A percentile compares a stretch with the other conserved stretches of the same genome.
Conservation (phyloP, 2,329 filamentous ascomycete species). For the Hortaea sp. region DNA sequence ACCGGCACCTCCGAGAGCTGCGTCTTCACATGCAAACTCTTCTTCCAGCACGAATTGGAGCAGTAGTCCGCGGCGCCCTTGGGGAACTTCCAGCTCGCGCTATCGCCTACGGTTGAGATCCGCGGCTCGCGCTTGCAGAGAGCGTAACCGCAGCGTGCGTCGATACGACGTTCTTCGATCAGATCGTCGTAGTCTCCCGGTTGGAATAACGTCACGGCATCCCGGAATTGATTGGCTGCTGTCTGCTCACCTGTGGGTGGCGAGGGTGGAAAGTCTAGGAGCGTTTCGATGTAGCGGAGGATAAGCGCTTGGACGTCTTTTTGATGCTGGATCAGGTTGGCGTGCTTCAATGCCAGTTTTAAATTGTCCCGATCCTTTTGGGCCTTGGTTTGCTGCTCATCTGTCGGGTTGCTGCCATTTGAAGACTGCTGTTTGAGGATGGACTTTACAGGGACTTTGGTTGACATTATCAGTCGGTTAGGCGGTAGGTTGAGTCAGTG, state of each 20-base stretch:
- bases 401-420: constrained; percentile 22
- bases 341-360: constrained; percentile 73
- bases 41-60: constrained; percentile 63
- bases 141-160: constrained; percentile 70
- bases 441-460: constrained; percentile 30
- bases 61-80: constrained; percentile 81
- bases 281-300: constrained; percentile 58
- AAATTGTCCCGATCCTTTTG: constrained; percentile 32
- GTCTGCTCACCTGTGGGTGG: constrained; percentile 43
- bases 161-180: constrained; percentile 79
- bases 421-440: constrained; percentile 30
- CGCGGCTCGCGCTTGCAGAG: constrained; percentile 61
- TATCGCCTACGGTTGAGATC: constrained; percentile 33
- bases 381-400: constrained; percentile 26
- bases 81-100: constrained; percentile 56
- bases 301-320: constrained; percentile 70
- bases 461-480: constrained; percentile 12
- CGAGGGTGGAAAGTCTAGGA: constrained; percentile 46
- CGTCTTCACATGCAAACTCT: constrained; percentile 76
- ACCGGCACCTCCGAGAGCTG: constrained; percentile 78
- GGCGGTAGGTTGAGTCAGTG: too few relatives aligned
- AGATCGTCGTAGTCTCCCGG: constrained; percentile 83
- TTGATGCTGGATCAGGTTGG: constrained; percentile 68
- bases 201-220: constrained; percentile 63
- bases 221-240: constrained; percentile 50